These are phyloP conservation scores for Gossypium lobatum DNA, from an alignment of 441 rosid species.

Conservation along the genomic window DNA sequence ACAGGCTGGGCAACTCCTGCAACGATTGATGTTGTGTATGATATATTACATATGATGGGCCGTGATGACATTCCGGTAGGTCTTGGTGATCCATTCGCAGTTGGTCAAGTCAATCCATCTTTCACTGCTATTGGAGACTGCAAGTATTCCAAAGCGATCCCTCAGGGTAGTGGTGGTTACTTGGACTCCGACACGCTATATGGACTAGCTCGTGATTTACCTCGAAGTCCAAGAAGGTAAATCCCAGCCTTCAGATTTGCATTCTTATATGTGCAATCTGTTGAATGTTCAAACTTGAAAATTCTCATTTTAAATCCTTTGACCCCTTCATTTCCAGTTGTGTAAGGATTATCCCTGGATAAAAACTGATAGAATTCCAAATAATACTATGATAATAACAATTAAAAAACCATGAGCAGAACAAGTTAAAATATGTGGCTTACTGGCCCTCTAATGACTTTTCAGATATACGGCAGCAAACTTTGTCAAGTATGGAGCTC, in stretches of 20 bases:
- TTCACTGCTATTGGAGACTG: slow-evolving; percentile 60
- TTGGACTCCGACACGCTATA: slow-evolving; percentile 84
- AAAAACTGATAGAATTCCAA: neutral
- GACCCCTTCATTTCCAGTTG: neutral
- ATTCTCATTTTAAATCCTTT: neutral
- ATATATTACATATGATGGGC: slow-evolving; percentile 93
- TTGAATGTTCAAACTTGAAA: neutral
- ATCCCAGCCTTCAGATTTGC: slow-evolving; percentile 1
- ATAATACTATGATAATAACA: neutral
- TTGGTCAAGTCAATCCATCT: slow-evolving; percentile 51
- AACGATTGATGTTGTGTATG: slow-evolving; percentile 73
- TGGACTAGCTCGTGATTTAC: slow-evolving; percentile 72
- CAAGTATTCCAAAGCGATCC: slow-evolving; percentile 64
- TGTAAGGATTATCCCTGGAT: neutral
- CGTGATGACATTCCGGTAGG: slow-evolving; percentile 87
- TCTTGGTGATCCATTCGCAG: slow-evolving; percentile 55
- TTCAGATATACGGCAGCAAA: slow-evolving; percentile 73
- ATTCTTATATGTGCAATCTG: neutral
- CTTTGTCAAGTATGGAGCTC: slow-evolving; percentile 51
- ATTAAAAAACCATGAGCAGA: neutral
- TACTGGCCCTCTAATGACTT: slow-evolving; percentile 9
- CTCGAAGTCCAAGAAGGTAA: slow-evolving; percentile 84
- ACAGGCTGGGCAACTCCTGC: slow-evolving; percentile 95
- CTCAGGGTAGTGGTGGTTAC: slow-evolving; percentile 80
- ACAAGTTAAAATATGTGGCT: slow-evolving; percentile 14